Conservation (phyloP, 345 rosid species). For the Brassica juncea region DNA sequence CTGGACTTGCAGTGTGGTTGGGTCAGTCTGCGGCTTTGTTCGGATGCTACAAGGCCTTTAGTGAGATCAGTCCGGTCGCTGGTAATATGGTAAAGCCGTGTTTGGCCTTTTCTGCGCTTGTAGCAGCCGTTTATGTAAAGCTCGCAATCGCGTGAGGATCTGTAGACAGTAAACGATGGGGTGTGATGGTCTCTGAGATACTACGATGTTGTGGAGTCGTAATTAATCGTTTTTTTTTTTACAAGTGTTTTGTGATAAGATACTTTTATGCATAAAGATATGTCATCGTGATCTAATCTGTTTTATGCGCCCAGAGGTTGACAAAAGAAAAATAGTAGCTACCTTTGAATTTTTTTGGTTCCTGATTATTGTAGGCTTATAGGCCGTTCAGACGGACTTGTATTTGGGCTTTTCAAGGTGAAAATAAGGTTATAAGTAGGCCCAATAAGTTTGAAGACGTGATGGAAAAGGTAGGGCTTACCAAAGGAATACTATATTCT, state of each 20-base stretch:
- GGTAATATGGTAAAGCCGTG: constrained; percentile 73
- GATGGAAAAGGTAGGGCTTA: not conserved
- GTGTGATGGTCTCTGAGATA: not conserved
- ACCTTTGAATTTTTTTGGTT: not conserved
- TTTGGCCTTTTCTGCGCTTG: constrained; percentile 71
- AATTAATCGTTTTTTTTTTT: not conserved
- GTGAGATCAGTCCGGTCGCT: constrained; percentile 62
- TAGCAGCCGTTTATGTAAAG: constrained; percentile 62
- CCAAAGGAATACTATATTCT: not conserved
- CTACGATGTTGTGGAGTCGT: constrained; percentile 16
- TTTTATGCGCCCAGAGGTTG: too few relatives aligned
- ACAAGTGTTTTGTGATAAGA: constrained; percentile 15
- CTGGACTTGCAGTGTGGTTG: constrained; percentile 50
- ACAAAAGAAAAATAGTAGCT: not conserved
- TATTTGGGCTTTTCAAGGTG: not conserved
- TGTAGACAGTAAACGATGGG: not conserved
- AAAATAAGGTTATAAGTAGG: not conserved
- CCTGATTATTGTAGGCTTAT: not conserved
- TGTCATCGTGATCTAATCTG: not conserved
- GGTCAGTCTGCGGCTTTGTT: constrained; percentile 51
- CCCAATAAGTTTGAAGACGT: constrained; percentile 10
- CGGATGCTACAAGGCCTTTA: constrained; percentile 60
- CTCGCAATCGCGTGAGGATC: constrained; percentile 33
- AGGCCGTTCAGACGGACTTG: not conserved
- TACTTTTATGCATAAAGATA: not conserved